phyloP scores from a whole-genome alignment of 805 yeast species.

The Isabelozyma rhagii region DNA sequence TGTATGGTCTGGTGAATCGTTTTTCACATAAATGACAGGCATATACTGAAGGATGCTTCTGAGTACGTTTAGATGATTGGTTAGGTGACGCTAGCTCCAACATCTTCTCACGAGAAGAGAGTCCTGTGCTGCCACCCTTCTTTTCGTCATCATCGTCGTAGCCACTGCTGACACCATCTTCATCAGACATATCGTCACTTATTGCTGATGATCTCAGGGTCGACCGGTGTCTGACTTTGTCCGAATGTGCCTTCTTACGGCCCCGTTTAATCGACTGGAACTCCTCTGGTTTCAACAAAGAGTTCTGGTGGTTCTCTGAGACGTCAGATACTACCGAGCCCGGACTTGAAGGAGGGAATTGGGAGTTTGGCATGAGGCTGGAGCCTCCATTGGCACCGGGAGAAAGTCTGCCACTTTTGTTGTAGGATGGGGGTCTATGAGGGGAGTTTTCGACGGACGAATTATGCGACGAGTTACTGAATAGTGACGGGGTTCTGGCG shows the following conservation, averaged over 20 bases:
- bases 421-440: conserved; percentile 5
- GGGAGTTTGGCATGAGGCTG: conserved; percentile 12
- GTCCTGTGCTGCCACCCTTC: conserved; percentile 19
- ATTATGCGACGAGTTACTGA: conserved; percentile 46
- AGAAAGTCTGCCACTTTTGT: no score
- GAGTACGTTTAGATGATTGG: conserved; percentile 51
- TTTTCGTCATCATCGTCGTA: conserved; percentile 23
- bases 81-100: conserved; percentile 63
- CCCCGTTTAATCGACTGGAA: conserved; percentile 40
- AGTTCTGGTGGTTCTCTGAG: conserved; percentile 4
- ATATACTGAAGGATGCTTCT: conserved; percentile 70
- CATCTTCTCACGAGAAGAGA: conserved; percentile 52
- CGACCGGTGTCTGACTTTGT: conserved; percentile 22
- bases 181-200: conserved; percentile 11
- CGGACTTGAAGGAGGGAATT: conserved; percentile 10
- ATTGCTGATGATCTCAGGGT: conserved; percentile 14
- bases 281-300: conserved; percentile 33
- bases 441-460: conserved; percentile 24
- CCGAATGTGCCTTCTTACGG: conserved; percentile 30
- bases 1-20: conserved; percentile 88
- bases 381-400: conserved; percentile 6
- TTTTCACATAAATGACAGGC: conserved; percentile 84
- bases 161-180: conserved; percentile 10
- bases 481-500: conserved; percentile 54
- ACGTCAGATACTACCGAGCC: conserved; percentile 13